These are phyloP conservation scores for Rugosomyces carneus DNA, from an alignment of 1,284 basidiomycete genomes.

Conservation along the genomic window DNA sequence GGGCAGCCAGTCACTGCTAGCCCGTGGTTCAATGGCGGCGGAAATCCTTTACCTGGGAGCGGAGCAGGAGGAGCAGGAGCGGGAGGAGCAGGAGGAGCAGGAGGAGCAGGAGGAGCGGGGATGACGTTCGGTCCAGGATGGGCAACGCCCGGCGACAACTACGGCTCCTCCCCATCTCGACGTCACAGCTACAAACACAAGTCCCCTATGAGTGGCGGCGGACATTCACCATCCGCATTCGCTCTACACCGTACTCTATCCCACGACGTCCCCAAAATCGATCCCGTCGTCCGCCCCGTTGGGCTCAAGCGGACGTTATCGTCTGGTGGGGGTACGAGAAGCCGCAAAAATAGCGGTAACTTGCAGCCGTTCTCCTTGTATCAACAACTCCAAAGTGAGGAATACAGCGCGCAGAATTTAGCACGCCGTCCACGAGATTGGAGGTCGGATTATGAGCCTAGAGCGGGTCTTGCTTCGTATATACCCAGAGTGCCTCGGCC, in stretches of 20 bases:
- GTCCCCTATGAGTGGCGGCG: neutral
- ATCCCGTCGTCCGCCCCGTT: neutral
- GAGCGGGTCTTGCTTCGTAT: slow-evolving; percentile 9
- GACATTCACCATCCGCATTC: neutral
- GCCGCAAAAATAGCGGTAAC: slow-evolving; percentile 2
- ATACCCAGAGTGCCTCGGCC: slow-evolving; percentile 8
- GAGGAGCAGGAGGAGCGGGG: neutral
- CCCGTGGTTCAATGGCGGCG: slow-evolving; percentile 14
- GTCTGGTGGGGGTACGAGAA: neutral
- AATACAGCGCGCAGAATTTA: slow-evolving; percentile 11
- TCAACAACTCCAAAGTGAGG: slow-evolving; percentile 4
- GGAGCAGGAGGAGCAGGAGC: too few relatives aligned
- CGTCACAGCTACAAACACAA: neutral
- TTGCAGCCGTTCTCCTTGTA: slow-evolving; percentile 3
- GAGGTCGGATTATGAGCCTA: slow-evolving; percentile 14
- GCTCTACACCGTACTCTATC: slow-evolving; percentile 6
- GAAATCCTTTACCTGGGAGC: too few relatives aligned
- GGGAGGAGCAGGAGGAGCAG: too few relatives aligned
- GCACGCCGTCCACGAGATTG: slow-evolving; percentile 15
- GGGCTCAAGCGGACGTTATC: slow-evolving; percentile 5
- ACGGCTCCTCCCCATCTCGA: too few relatives aligned
- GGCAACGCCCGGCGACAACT: too few relatives aligned
- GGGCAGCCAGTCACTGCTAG: slow-evolving; percentile 11
- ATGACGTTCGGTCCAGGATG: neutral
- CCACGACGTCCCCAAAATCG: neutral